Evolutionary conservation across 2,329 filamentous ascomycete species (phyloP).

Genomic region (Anthostomella pinea): DNA sequence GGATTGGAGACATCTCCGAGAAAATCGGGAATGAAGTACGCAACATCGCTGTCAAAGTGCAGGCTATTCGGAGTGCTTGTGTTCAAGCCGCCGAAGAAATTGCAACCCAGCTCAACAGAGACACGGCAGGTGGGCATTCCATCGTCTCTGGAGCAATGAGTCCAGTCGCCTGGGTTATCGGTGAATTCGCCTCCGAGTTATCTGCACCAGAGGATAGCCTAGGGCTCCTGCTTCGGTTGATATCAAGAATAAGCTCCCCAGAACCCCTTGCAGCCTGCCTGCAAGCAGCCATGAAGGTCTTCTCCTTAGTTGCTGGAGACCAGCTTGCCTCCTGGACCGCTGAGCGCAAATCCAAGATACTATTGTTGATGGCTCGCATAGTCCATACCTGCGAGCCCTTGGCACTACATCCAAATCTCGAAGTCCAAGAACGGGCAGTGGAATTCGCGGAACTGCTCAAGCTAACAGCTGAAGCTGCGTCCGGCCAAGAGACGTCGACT

Average conservation of each 20-base stretch:
- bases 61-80: conserved; percentile 75
- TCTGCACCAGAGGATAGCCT: conserved; percentile 69
- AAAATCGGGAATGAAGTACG: conserved; percentile 81
- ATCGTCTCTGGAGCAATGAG: conserved; percentile 66
- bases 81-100: conserved; percentile 80
- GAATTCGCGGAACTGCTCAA: conserved; percentile 90
- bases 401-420: conserved; percentile 77
- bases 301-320: conserved; percentile 67
- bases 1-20: conserved; percentile 55
- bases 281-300: conserved; percentile 83
- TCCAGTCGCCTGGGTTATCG: conserved; percentile 79
- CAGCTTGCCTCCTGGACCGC: conserved; percentile 66
- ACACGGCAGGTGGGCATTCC: conserved; percentile 52
- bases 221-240: conserved; percentile 67
- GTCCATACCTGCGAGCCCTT: conserved; percentile 79
- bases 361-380: conserved; percentile 76
- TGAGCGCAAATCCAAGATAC: conserved; percentile 69
- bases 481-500: conserved; percentile 59
- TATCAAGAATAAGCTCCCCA: conserved; percentile 55
- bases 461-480: conserved; percentile 77
- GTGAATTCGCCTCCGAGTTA: conserved; percentile 79
- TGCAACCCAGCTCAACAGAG: conserved; percentile 54
- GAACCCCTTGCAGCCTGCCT: conserved; percentile 74
- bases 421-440: conserved; percentile 92
- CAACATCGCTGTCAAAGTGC: conserved; percentile 89